Evolutionary conservation across 106 monocot species (phyloP).

Genomic region (Gastrodia elata): DNA sequence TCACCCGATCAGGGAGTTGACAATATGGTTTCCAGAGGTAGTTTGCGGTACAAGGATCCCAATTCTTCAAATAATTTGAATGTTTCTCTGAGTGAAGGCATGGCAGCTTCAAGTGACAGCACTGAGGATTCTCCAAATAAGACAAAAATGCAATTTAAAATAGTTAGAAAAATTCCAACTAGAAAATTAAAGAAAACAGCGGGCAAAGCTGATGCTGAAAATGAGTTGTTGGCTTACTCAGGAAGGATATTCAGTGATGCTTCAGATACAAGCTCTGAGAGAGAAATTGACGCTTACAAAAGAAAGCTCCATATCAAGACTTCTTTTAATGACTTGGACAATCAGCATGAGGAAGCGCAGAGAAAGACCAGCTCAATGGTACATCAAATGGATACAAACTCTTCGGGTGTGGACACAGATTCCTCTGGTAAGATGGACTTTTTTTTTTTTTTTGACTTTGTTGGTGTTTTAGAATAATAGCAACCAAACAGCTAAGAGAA

Average conservation of each 20-base stretch:
- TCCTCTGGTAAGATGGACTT: constrained; percentile 4
- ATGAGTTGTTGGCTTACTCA: neutral
- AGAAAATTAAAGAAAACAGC: neutral
- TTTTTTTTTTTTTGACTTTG: neutral
- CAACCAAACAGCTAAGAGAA: too few relatives aligned
- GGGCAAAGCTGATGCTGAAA: neutral
- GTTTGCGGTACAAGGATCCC: neutral
- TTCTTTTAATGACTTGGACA: neutral
- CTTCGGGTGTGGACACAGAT: too few relatives aligned
- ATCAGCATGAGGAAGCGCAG: neutral
- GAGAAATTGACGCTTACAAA: neutral
- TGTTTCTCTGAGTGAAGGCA: neutral
- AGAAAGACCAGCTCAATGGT: neutral
- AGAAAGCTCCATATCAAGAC: neutral
- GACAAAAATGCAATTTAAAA: neutral
- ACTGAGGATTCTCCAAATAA: neutral
- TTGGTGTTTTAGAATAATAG: neutral
- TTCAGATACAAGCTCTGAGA: constrained; percentile 2
- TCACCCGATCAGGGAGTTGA: neutral
- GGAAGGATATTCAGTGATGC: neutral
- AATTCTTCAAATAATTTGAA: neutral
- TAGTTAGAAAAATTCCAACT: neutral
- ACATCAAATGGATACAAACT: too few relatives aligned
- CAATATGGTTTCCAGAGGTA: constrained; percentile 2
- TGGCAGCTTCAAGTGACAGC: constrained; percentile 5